Evolutionary conservation across 1,284 basidiomycete species (phyloP), one percentile per base, ranked within the genome.

Genomic region (Chalciporus piperatoides): DNA sequence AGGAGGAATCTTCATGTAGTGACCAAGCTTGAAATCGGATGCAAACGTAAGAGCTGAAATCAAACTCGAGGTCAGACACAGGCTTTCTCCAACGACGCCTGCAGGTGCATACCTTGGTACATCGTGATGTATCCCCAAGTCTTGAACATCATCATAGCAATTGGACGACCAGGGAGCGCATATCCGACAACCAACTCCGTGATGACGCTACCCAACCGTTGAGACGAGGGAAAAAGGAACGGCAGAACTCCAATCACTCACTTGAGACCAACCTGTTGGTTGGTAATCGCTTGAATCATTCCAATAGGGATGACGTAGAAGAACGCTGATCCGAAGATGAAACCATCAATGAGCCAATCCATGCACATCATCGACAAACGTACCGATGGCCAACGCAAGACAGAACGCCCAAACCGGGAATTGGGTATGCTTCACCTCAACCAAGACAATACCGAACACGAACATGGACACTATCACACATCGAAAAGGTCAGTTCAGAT

Each of bases 231-330:
- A 0, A 23, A n/a, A 25, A 2, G 12, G 4, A 12, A 40, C 21
- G 11, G 33, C 28, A 19, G 1, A 3, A 8, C 2, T 11, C 0
- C 6, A 38, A 17, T 21, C 14, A 52, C 60, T 15, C 9, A 62
- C 60, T 71, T 81, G 10, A 80, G 60, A 9, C 73, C 75, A 24
- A 80, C 65, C 49, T 78, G 71, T 52, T 79, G 75, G 57, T 77
- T 80, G 7, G 78, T 75, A 49, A 76, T 73, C 19, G 74, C 73
- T 54, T 72, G 68, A 40, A 77, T 75, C 68, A 81, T 78, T 11
- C 81, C 82, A 28, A 82, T 70, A 0, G 82, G 82, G 17, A 85
- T 64, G 14, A 76, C 70, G 54, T 79, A 85, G 21, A 75, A 51
- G 61, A 78, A 73, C 0, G 76, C 64, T 62, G 5, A 4, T 28